phyloP scores from a whole-genome alignment of 2,329 filamentous ascomycete genomes.

The Aspergillus novofumigatus region DNA sequence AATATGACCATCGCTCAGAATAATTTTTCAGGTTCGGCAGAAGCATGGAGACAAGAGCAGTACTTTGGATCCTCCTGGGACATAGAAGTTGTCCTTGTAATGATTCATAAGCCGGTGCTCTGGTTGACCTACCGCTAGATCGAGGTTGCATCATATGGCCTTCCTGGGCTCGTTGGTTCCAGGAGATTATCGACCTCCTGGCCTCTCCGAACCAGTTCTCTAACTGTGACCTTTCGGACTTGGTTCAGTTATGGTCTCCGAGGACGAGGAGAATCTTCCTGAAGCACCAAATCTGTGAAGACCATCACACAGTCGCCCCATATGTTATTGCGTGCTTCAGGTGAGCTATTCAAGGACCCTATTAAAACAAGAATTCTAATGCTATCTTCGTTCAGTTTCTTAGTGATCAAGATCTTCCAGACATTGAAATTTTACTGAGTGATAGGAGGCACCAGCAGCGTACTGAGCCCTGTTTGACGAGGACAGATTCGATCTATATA shows the following conservation, averaged over 20 bases:
- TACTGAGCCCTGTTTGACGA: neutral
- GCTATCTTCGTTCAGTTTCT: neutral
- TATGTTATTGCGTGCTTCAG: neutral
- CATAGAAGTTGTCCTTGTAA: no score
- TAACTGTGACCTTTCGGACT: no score
- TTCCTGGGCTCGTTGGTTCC: no score
- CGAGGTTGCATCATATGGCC: no score
- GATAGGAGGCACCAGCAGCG: neutral
- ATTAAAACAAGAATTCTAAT: neutral
- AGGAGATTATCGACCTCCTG: no score
- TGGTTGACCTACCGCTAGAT: no score
- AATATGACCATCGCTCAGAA: no score
- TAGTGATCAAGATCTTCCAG: neutral
- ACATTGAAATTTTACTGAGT: neutral
- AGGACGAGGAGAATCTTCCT: neutral
- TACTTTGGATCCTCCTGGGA: no score
- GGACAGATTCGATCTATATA: neutral
- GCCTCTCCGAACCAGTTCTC: no score
- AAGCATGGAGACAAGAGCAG: no score
- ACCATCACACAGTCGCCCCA: neutral
- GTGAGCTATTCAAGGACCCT: neutral
- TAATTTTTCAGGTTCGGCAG: no score
- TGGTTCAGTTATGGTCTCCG: neutral
- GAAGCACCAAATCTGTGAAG: neutral
- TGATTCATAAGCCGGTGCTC: no score